Percentiles rank a stretch among this genome's conserved stretches.
Evolutionary conservation across 352 stramenopile genomes (phyloP).

Genomic region (Pelagophyceae sp.): DNA sequence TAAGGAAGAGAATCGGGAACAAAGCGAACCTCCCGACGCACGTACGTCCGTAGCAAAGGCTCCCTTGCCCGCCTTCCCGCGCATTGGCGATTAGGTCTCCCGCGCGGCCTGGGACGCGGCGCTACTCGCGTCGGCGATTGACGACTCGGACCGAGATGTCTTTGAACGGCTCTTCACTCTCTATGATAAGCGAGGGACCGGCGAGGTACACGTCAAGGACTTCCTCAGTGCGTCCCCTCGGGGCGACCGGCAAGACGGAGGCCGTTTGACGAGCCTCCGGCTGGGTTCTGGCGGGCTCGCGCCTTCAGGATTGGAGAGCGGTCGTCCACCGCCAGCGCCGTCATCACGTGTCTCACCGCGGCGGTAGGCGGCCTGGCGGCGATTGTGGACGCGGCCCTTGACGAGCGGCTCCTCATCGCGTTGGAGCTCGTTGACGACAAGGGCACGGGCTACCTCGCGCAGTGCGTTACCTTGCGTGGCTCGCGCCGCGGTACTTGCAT

Average conservation of each 20-base stretch:
- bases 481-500: too few species aligned
- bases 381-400: neutral
- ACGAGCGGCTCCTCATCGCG: conserved; percentile 8
- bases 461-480: too few species aligned
- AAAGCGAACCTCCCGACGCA: neutral
- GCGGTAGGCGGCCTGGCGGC: neutral
- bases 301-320: too few species aligned
- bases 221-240: neutral
- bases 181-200: conserved; percentile 14
- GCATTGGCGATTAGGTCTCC: too few species aligned
- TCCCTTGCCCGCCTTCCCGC: too few species aligned
- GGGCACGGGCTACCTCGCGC: neutral
- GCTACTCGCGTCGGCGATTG: neutral
- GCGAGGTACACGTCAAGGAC: neutral
- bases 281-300: too few species aligned
- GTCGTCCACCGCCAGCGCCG: too few species aligned
- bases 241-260: neutral
- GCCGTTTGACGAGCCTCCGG: neutral
- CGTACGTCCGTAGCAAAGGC: neutral
- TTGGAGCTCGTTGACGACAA: neutral
- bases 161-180: conserved; percentile 12
- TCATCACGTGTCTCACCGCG: too few species aligned
- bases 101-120: conserved; percentile 4
- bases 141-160: neutral
- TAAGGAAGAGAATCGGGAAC: neutral